phyloP scores from a whole-genome alignment of 2,329 filamentous ascomycete species.

The Pestalotiopsis sp. region DNA sequence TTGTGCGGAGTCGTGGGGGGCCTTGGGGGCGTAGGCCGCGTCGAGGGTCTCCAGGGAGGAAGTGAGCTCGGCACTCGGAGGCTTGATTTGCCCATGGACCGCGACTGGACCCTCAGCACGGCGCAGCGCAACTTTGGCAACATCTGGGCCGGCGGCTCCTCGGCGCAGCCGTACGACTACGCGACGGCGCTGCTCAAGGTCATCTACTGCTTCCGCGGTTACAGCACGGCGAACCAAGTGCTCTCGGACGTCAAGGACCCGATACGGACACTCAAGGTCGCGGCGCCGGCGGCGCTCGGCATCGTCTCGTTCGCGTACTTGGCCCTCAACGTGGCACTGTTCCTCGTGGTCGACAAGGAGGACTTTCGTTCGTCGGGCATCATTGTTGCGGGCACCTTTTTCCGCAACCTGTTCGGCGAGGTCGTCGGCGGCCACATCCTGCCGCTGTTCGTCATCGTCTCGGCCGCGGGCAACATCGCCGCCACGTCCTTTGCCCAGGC shows the following conservation, averaged over 20 bases:
- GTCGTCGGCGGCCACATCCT: slow-evolving; percentile 42
- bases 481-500: slow-evolving; percentile 50
- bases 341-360: slow-evolving; percentile 57
- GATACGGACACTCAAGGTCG: slow-evolving; percentile 57
- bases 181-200: slow-evolving; percentile 57
- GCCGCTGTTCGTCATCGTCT: slow-evolving; percentile 46
- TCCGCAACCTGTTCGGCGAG: slow-evolving; percentile 55
- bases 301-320: slow-evolving; percentile 58
- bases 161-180: slow-evolving; percentile 42
- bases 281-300: slow-evolving; percentile 55
- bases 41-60: slow-evolving; percentile 2
- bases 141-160: slow-evolving; percentile 38
- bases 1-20: slow-evolving; percentile 42
- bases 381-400: slow-evolving; percentile 58
- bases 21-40: slow-evolving; percentile 31
- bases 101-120: slow-evolving; percentile 27
- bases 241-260: slow-evolving; percentile 59
- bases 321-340: slow-evolving; percentile 60
- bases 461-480: slow-evolving; percentile 49
- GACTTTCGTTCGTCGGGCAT: slow-evolving; percentile 55
- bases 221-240: slow-evolving; percentile 57
- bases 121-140: slow-evolving; percentile 42
- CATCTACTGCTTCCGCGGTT: slow-evolving; percentile 57
- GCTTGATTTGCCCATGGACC: slow-evolving; percentile 22
- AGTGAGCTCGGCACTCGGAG: slow-evolving; percentile 14